Conservation (phyloP, 2,329 filamentous ascomycete species). For the Colletotrichum tanaceti region DNA sequence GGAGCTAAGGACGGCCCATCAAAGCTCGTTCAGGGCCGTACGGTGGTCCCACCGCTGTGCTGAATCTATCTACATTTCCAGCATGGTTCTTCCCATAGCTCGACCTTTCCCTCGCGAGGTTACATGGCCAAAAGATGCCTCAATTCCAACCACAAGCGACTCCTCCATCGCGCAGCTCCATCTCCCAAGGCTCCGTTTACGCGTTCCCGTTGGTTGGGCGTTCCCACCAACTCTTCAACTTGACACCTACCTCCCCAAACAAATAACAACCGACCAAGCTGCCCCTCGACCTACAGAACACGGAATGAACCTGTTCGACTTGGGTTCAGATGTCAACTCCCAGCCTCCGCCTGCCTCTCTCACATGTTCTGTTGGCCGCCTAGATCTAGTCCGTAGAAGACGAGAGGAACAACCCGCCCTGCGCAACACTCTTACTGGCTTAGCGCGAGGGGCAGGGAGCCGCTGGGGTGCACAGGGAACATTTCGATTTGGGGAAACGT, state of each 20-base stretch:
- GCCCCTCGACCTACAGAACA: background rate
- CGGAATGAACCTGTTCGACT: background rate
- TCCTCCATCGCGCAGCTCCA: background rate
- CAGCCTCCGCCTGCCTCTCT: conserved; percentile 5
- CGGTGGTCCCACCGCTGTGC: conserved; percentile 30
- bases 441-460: conserved; percentile 18
- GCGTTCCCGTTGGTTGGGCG: conserved; percentile 14
- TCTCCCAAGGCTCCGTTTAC: conserved; percentile 4
- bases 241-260: conserved; percentile 24
- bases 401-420: conserved; percentile 35
- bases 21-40: conserved; percentile 33
- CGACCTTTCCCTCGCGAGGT: background rate
- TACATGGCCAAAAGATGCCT: background rate
- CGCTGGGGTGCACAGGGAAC: conserved; percentile 22
- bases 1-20: conserved; percentile 40
- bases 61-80: background rate
- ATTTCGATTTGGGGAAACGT: conserved; percentile 23
- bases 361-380: conserved; percentile 29
- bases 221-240: conserved; percentile 16
- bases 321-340: conserved; percentile 16
- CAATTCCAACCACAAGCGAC: background rate
- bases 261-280: background rate
- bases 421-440: conserved; percentile 28
- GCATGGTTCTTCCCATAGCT: background rate
- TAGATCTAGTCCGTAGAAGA: conserved; percentile 41